A percentile compares a stretch with the other conserved stretches of the same genome.
phyloP scores from a whole-genome alignment of 441 rosid genomes.

The Eutrema salsugineum region DNA sequence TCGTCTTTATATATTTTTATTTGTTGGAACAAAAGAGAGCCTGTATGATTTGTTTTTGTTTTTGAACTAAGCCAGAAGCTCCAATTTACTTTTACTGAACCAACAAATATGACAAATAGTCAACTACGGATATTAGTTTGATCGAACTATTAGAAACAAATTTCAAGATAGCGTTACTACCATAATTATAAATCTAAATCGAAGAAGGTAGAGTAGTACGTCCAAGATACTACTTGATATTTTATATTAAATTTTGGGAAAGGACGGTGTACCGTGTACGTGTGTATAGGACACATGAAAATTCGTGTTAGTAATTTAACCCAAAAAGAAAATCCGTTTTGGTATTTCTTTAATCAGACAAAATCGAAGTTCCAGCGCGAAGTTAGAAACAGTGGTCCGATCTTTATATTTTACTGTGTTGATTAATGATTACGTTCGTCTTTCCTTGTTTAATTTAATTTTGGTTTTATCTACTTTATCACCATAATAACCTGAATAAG shows the following conservation, averaged over 20 bases:
- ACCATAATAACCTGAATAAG: neutral
- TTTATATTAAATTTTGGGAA: neutral
- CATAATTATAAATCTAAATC: neutral
- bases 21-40: neutral
- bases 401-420: neutral
- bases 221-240: neutral
- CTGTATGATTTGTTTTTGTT: neutral
- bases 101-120: neutral
- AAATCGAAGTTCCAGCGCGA: constrained; percentile 11
- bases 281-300: neutral
- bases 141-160: neutral
- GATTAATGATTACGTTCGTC: no score
- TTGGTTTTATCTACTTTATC: neutral
- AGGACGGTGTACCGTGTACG: neutral
- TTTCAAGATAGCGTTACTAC: neutral
- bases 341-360: constrained; percentile 9
- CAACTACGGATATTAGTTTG: neutral
- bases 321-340: no score
- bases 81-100: neutral
- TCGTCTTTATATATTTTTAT: neutral
- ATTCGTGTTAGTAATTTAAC: no score
- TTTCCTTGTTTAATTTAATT: neutral
- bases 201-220: neutral
- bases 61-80: neutral
- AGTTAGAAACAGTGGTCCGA: neutral